phyloP scores from a whole-genome alignment of 2,329 filamentous ascomycete genomes.

The Tolypocladium nubicola region DNA sequence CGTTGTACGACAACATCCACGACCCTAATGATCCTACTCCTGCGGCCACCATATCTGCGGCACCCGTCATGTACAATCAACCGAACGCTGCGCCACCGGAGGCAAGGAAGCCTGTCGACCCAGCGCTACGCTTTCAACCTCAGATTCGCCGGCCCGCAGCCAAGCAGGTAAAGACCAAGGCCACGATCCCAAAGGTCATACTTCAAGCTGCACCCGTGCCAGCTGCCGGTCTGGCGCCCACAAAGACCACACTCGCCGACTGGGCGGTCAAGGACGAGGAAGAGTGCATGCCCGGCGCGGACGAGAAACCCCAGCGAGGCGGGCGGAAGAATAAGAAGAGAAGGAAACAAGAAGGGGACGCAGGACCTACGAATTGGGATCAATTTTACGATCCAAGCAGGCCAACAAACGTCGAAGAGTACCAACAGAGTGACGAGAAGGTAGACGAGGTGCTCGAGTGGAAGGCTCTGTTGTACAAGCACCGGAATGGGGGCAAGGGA shows the following conservation, averaged over 20 bases:
- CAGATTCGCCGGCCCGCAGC: constrained; percentile 60
- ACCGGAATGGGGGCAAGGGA: constrained; percentile 35
- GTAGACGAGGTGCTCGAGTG: constrained; percentile 72
- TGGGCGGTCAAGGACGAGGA: constrained; percentile 73
- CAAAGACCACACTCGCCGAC: constrained; percentile 66
- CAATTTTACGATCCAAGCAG: constrained; percentile 79
- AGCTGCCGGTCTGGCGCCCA: constrained; percentile 19
- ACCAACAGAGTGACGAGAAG: constrained; percentile 74
- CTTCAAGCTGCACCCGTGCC: constrained; percentile 18
- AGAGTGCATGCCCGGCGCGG: constrained; percentile 58
- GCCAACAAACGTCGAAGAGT: constrained; percentile 78
- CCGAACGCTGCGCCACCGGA: constrained; percentile 32
- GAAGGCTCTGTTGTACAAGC: constrained; percentile 71
- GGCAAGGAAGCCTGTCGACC: constrained; percentile 48
- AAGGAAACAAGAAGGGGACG: constrained; percentile 58
- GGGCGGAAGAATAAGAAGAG: constrained; percentile 72
- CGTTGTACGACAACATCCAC: constrained; percentile 77
- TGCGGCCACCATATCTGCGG: constrained; percentile 62
- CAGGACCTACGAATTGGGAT: constrained; percentile 69
- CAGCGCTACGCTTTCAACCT: constrained; percentile 74
- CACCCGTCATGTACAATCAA: constrained; percentile 61
- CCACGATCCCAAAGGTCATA: constrained; percentile 39
- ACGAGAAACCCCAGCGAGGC: constrained; percentile 61
- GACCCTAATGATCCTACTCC: constrained; percentile 41
- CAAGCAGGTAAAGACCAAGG: constrained; percentile 49